phyloP scores from a whole-genome alignment of 1,284 basidiomycete species.

The Rhodotorula sp. region DNA sequence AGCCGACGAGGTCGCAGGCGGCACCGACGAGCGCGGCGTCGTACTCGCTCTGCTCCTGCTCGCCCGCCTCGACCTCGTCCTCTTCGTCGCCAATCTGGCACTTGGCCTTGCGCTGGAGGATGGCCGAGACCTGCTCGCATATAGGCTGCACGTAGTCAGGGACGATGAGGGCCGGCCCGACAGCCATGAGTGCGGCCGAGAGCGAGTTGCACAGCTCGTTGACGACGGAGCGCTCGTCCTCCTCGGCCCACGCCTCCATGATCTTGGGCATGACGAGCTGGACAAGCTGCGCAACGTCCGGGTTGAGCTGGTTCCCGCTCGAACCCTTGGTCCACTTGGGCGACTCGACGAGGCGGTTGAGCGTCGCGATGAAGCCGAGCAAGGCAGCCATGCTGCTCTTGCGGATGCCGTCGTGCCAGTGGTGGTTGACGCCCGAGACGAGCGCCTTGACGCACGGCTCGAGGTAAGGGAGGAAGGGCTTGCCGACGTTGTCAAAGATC shows the following conservation, averaged over 20 bases:
- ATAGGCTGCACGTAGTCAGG: slow-evolving; percentile 65
- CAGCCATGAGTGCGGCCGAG: slow-evolving; percentile 43
- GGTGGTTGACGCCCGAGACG: slow-evolving; percentile 69
- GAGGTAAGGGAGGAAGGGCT: slow-evolving; percentile 82
- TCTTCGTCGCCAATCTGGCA: slow-evolving; percentile 97
- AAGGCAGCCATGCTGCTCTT: slow-evolving; percentile 89
- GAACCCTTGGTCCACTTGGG: slow-evolving; percentile 79
- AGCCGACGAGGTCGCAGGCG: slow-evolving; percentile 89
- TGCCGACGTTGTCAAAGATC: slow-evolving; percentile 78
- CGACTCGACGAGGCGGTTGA: slow-evolving; percentile 83
- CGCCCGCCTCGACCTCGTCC: slow-evolving; percentile 67
- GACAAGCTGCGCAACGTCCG: slow-evolving; percentile 77
- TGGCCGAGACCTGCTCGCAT: slow-evolving; percentile 72
- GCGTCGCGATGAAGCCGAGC: slow-evolving; percentile 84
- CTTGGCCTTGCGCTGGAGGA: slow-evolving; percentile 87
- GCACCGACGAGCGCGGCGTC: slow-evolving; percentile 93
- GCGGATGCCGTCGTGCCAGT: slow-evolving; percentile 98
- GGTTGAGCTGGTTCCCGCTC: slow-evolving; percentile 12
- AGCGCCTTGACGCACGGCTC: slow-evolving; percentile 74
- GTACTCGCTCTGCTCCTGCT: slow-evolving; percentile 76
- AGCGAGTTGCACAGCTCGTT: slow-evolving; percentile 46
- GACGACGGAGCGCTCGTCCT: slow-evolving; percentile 75
- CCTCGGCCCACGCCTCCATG: slow-evolving; percentile 85
- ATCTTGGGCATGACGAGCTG: slow-evolving; percentile 72
- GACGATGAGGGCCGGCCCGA: slow-evolving; percentile 44